Conservation (phyloP, 176 grass and related monocot genomes). For the Dendrocalamus sinicus region DNA sequence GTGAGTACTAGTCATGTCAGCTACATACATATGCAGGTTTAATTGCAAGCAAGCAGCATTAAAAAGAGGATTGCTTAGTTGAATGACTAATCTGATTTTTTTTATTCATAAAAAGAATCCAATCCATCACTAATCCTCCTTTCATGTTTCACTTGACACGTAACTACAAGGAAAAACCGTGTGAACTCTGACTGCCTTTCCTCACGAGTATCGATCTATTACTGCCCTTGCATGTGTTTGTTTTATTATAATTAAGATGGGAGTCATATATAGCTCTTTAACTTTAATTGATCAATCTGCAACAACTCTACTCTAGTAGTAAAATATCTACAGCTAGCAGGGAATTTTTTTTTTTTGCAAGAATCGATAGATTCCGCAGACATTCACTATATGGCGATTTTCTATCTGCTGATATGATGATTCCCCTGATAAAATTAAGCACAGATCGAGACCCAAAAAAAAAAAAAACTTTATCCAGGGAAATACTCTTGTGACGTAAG, state of each 20-base stretch:
- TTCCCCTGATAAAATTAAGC: neutral
- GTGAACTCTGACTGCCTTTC: constrained; percentile 21
- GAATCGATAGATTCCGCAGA: neutral
- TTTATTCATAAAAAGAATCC: neutral
- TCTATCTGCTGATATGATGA: neutral
- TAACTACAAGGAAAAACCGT: constrained; percentile 28
- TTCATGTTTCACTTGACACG: neutral
- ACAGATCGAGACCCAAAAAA: too few relatives aligned
- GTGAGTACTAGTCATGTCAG: too few relatives aligned
- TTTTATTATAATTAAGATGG: too few relatives aligned
- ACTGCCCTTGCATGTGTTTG: too few relatives aligned
- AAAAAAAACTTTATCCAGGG: neutral
- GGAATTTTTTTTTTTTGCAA: too few relatives aligned
- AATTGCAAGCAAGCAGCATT: neutral
- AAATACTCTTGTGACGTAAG: too few relatives aligned
- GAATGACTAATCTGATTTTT: neutral
- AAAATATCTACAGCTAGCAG: neutral
- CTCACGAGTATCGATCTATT: neutral
- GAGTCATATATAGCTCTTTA: neutral
- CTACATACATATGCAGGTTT: too few relatives aligned
- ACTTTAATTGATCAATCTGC: neutral
- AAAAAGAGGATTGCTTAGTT: neutral
- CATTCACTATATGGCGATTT: neutral
- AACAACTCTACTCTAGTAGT: neutral
- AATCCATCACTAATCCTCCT: neutral